Base-by-base conservation (phyloP, 805 yeast species). In the Priceomyces fermenticarens region DNA sequence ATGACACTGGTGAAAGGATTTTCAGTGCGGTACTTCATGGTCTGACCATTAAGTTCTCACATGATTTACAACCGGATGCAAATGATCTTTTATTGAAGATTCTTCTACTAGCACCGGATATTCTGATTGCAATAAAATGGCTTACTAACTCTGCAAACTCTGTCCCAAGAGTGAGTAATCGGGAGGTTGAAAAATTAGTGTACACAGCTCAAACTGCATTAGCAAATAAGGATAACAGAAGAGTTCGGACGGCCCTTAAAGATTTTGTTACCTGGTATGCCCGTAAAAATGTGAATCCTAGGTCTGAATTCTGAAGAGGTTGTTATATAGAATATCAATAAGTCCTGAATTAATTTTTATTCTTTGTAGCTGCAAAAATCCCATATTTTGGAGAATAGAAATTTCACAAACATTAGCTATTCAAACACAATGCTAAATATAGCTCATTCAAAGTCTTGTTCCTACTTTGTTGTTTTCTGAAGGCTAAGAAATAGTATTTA, bases 221-320 rank as follows among this genome's bases (percentile, higher is more conserved):
- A 37, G 74, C 72, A 29, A 78, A 82, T 16, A 82, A 78, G 52
- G 90, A 88, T 60, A 81, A 72, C 59, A 77, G 91, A 58, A 77
- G 87, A 48, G 80, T 88, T 17, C 77, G 96, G 52, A 69, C 80
- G 3, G 74, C 85, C 34, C 67, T 90, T 40, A 78, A 81, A 53
- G 91, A 85, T 56, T 91, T 90, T 57, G 79, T 87, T 30, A 79
- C 74, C 40, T 86, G 96, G 93, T 89, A 88, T 62, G 66, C 83
- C 26, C 71, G 96, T 51, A 84, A 88, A 58, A 85, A 87, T 52
- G 75, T 87, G 15, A 73, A 46, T 8, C 62, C 62, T 25, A 51
- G 69, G 44, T 41, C 56, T 9, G 61, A 58, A 42, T 58, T 58
- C 40, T 53, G 44, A 35, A 27, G 10, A 8, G 14, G 35, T 12